These are phyloP conservation scores for Trametes gibbosa DNA, from an alignment of 768 basidiomycete species.

Conservation along the genomic window DNA sequence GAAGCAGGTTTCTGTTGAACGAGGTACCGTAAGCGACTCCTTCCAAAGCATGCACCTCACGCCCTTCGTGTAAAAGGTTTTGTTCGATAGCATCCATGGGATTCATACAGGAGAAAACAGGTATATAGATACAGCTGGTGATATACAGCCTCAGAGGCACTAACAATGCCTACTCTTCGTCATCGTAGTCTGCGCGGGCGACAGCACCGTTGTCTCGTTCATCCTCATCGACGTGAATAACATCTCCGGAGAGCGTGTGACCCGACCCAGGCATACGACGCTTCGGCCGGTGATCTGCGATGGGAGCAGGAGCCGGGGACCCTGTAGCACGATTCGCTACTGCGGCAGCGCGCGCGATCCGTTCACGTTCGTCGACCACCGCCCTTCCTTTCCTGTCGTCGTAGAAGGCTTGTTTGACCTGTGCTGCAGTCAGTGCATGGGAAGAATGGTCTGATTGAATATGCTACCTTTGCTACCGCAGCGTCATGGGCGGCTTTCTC, in stretches of 20 bases:
- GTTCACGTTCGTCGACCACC: slow-evolving; percentile 56
- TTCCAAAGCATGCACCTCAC: no score
- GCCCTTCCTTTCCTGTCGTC: slow-evolving; percentile 69
- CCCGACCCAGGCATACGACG: slow-evolving; percentile 39
- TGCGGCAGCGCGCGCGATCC: slow-evolving; percentile 19
- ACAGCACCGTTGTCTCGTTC: background rate
- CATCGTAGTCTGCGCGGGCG: background rate
- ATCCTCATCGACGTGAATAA: slow-evolving; percentile 7
- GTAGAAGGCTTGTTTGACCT: slow-evolving; percentile 79
- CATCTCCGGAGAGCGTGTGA: slow-evolving; percentile 27
- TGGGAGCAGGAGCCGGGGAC: background rate
- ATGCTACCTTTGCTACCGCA: slow-evolving; percentile 52
- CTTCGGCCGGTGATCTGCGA: background rate
- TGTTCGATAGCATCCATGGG: no score
- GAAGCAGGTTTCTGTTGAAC: no score
- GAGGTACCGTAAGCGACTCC: no score
- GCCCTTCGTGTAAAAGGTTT: no score
- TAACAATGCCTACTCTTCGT: background rate
- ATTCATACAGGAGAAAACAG: background rate
- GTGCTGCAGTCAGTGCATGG: background rate
- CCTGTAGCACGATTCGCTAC: slow-evolving; percentile 16
- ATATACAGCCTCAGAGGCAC: background rate
- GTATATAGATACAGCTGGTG: background rate
- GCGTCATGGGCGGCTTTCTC: slow-evolving; percentile 56
- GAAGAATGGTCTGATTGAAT: background rate